phyloP scores from a whole-genome alignment of 2,329 filamentous ascomycete genomes.

The Tolypocladium amazonense region DNA sequence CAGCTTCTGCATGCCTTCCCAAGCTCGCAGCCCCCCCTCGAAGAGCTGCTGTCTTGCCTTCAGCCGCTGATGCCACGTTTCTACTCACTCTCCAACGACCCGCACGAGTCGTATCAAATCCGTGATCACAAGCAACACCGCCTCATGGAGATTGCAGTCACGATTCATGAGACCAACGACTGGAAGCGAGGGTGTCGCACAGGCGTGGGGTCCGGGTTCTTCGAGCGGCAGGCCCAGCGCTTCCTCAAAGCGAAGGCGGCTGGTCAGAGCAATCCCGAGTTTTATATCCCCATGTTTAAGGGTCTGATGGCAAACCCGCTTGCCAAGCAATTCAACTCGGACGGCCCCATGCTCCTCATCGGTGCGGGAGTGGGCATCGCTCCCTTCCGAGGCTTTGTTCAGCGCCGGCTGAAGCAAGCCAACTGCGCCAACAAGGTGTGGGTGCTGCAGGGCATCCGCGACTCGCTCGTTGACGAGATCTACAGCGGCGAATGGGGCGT shows the following conservation, averaged over 20 bases:
- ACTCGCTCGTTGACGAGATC: slow-evolving; percentile 87
- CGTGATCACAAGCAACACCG: slow-evolving; percentile 63
- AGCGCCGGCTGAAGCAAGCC: slow-evolving; percentile 83
- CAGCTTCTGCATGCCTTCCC: slow-evolving; percentile 90
- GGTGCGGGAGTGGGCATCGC: slow-evolving; percentile 95
- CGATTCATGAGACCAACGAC: slow-evolving; percentile 76
- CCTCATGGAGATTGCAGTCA: slow-evolving; percentile 92
- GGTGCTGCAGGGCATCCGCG: slow-evolving; percentile 90
- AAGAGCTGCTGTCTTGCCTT: slow-evolving; percentile 67
- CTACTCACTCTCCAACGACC: slow-evolving; percentile 96
- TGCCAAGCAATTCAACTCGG: slow-evolving; percentile 79
- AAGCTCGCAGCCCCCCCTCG: slow-evolving; percentile 78
- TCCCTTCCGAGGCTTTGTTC: slow-evolving; percentile 94
- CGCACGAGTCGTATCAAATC: slow-evolving; percentile 62
- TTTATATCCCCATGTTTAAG: slow-evolving; percentile 94
- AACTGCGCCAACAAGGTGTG: slow-evolving; percentile 98
- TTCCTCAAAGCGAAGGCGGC: slow-evolving; percentile 58
- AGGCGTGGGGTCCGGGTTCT: slow-evolving; percentile 85
- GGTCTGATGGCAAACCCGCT: slow-evolving; percentile 96
- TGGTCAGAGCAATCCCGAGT: slow-evolving; percentile 44
- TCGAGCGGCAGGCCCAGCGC: slow-evolving; percentile 71
- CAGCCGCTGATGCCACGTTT: slow-evolving; percentile 94
- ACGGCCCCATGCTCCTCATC: slow-evolving; percentile 95
- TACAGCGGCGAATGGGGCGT: slow-evolving; percentile 96
- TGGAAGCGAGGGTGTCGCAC: slow-evolving; percentile 65